Base-by-base conservation (phyloP, 768 basidiomycete species). In the Boletus sp. region DNA sequence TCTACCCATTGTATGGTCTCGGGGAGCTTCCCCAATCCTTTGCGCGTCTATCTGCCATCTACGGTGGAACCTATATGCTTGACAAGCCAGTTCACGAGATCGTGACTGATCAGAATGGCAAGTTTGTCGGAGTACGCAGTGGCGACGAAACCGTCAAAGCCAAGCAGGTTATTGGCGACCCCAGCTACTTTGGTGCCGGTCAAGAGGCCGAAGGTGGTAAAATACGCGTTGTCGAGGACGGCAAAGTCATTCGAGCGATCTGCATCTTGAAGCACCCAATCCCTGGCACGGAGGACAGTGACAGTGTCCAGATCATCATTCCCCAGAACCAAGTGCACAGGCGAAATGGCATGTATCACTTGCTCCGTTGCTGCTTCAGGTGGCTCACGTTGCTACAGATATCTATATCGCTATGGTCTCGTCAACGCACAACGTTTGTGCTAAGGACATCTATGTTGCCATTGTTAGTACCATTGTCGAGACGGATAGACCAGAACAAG, bases 11-110 rank as follows among this genome's bases (percentile, higher is more conserved):
- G 39, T 99, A 98, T 74, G 97, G 97, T 60, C 90, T 99, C 57
- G 97, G 97, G 63, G 97, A 99, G 72, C 90, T 99, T 49, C 97
- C 97, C 10, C 97, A 99, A 71, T 92, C 97, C 3, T 99, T 99
- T 70, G 97, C 97, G 8, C 93, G 97, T 66, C 85, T 99, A 53
- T 94, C 91, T 60, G 97, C 97, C 62, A 98, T 99, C 71, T 98
- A 99, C 70, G 97, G 97, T 40, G 97, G 97, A 41, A 99, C 97
- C 12, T 99, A 99, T 79, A 99, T 99, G 97, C 88, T 99, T 55
- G 94, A 98, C 80, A 99, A 99, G 77, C 80, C 79, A 46, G 89
- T 97, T 66, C 87, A 96, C 58, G 84, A 90, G 70, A 94, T 98
- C 64, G 88, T 97, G 53, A 92, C 88, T 44, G 91, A 90, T 71